A percentile compares a stretch with the other conserved stretches of the same genome.
phyloP scores from a whole-genome alignment of 257 asterid species.

The Penstemon davidsonii region DNA sequence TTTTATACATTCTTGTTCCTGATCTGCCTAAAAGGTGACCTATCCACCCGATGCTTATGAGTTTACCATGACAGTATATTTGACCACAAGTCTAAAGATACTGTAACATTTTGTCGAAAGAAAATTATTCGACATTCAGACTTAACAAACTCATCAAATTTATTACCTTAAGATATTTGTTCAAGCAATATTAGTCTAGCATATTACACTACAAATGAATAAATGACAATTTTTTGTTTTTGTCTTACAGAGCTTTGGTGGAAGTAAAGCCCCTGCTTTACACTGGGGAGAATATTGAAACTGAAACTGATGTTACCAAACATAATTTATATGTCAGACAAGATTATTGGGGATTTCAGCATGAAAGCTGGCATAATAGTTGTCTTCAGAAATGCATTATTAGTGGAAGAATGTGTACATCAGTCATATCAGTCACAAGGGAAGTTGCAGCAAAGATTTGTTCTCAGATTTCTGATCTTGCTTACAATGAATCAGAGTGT shows the following conservation, averaged over 20 bases:
- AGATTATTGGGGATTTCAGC: slow-evolving; percentile 60
- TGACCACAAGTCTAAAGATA: slow-evolving; percentile 4
- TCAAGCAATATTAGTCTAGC: slow-evolving; percentile 16
- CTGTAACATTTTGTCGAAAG: neutral
- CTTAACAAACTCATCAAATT: slow-evolving; percentile 2
- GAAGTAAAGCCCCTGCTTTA: slow-evolving; percentile 90
- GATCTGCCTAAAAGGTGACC: slow-evolving; percentile 93
- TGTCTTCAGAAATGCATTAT: slow-evolving; percentile 65
- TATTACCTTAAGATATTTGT: neutral
- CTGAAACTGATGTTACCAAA: slow-evolving; percentile 36
- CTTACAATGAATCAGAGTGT: slow-evolving; percentile 29
- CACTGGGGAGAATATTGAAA: slow-evolving; percentile 41
- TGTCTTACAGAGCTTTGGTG: slow-evolving; percentile 66
- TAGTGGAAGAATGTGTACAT: slow-evolving; percentile 60
- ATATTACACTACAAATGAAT: neutral
- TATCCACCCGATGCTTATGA: slow-evolving; percentile 12
- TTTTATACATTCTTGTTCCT: slow-evolving; percentile 80
- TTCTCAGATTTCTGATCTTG: slow-evolving; percentile 27
- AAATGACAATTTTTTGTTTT: slow-evolving; percentile 6
- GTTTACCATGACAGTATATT: slow-evolving; percentile 15
- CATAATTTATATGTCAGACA: slow-evolving; percentile 34
- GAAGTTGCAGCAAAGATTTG: slow-evolving; percentile 51
- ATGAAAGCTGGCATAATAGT: slow-evolving; percentile 63
- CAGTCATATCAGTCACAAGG: slow-evolving; percentile 57
- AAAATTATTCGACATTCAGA: neutral